phyloP scores from a whole-genome alignment of 768 basidiomycete species.

The Pisolithus orientalis region DNA sequence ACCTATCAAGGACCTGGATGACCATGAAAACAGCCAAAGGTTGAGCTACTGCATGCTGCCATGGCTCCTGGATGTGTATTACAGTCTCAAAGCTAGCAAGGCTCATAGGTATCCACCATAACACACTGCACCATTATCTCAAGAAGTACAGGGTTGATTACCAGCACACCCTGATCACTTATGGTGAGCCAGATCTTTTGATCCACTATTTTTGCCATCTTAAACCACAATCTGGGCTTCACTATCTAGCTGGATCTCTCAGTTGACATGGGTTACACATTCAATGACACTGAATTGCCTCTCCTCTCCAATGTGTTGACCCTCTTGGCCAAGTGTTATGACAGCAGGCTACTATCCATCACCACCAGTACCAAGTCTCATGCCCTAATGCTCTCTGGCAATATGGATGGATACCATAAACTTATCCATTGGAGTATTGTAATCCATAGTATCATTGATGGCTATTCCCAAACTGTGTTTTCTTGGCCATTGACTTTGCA shows the following conservation, averaged over 20 bases:
- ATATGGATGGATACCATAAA: conserved; percentile 27
- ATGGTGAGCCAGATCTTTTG: conserved; percentile 12
- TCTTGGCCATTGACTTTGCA: not conserved
- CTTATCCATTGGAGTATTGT: conserved; percentile 29
- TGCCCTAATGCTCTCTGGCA: not conserved
- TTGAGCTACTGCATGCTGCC: not conserved
- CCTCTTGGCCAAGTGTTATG: not conserved
- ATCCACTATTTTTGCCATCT: conserved; percentile 3
- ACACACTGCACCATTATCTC: conserved; percentile 13
- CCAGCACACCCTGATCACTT: not conserved
- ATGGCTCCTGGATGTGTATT: conserved; percentile 3
- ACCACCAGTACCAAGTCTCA: not conserved
- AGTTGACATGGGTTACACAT: not conserved
- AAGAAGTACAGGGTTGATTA: conserved; percentile 7
- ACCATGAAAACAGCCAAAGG: not conserved
- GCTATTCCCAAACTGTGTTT: conserved; percentile 36
- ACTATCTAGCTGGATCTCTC: conserved; percentile 3
- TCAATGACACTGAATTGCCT: not conserved
- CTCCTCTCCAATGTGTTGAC: not conserved
- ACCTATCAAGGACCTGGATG: not conserved
- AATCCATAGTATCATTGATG: conserved; percentile 36
- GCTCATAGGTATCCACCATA: conserved; percentile 11
- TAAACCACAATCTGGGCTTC: conserved; percentile 8
- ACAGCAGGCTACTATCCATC: not conserved
- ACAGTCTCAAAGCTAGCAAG: conserved; percentile 8